Evolutionary conservation across 2,329 filamentous ascomycete species (phyloP).

Genomic region (Penicillium crustosum): DNA sequence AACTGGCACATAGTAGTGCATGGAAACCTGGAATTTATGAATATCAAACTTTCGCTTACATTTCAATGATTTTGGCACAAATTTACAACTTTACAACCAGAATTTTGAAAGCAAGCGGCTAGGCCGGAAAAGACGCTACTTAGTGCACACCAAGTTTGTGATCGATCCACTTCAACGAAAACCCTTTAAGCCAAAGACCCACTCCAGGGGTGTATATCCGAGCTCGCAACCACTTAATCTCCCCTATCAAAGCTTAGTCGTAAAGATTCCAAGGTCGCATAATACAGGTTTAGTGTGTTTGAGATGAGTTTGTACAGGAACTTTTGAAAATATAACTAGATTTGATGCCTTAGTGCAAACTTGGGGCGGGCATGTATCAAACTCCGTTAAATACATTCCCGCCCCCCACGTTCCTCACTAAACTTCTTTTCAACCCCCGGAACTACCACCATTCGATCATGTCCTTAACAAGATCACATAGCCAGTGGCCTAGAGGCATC

Average conservation of each 20-base stretch:
- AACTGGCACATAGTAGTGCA: too few relatives aligned
- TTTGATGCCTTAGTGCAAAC: slow-evolving; percentile 4
- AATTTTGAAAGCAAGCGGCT: too few relatives aligned
- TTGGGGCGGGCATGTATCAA: neutral
- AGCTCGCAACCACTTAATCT: neutral
- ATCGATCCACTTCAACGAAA: neutral
- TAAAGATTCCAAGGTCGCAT: slow-evolving; percentile 4
- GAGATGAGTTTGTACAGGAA: too few relatives aligned
- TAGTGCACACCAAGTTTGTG: too few relatives aligned
- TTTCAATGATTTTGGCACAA: too few relatives aligned
- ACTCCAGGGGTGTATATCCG: neutral
- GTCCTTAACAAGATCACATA: slow-evolving; percentile 2
- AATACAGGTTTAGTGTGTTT: slow-evolving; percentile 3
- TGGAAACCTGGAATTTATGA: too few relatives aligned
- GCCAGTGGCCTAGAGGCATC: slow-evolving; percentile 11
- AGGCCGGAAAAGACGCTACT: too few relatives aligned
- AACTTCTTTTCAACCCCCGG: neutral
- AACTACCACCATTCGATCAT: slow-evolving; percentile 2
- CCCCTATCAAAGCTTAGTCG: slow-evolving; percentile 4
- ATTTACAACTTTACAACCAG: too few relatives aligned
- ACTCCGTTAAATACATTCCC: slow-evolving; percentile 2
- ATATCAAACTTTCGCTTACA: too few relatives aligned
- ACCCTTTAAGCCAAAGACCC: neutral
- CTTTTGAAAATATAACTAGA: neutral
- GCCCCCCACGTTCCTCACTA: neutral